Evolutionary conservation across 2,329 filamentous ascomycete species (phyloP).

Genomic region (Pseudopyricularia cyperi): DNA sequence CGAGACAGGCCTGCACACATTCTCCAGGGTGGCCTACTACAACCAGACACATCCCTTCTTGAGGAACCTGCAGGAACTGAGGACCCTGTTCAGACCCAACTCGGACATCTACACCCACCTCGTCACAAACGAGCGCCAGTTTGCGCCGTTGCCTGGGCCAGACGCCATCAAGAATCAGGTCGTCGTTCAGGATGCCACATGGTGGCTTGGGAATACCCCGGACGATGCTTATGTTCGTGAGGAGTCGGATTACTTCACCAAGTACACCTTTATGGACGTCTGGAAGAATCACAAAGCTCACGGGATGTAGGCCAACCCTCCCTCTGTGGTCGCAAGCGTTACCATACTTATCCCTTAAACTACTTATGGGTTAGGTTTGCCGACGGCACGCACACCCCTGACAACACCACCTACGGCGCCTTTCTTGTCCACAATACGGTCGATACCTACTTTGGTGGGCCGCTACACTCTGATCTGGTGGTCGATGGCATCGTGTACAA

Average conservation of each 20-base stretch:
- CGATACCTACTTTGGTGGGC: constrained; percentile 50
- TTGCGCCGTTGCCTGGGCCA: constrained; percentile 35
- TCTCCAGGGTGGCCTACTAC: constrained; percentile 45
- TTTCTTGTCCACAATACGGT: constrained; percentile 54
- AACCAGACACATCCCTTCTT: constrained; percentile 42
- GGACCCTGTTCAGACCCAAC: constrained; percentile 48
- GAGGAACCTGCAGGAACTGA: constrained; percentile 45
- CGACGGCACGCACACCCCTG: constrained; percentile 26
- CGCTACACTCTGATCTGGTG: constrained; percentile 47
- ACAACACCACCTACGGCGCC: constrained; percentile 33
- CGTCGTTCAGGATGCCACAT: constrained; percentile 51
- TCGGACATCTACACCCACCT: constrained; percentile 49
- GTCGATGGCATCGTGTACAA: constrained; percentile 56
- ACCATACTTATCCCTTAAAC: neutral
- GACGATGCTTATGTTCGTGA: constrained; percentile 41
- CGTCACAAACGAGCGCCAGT: constrained; percentile 40
- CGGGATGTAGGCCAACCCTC: constrained; percentile 17
- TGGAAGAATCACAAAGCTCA: constrained; percentile 47
- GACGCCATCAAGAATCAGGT: constrained; percentile 15
- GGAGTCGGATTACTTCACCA: constrained; percentile 50
- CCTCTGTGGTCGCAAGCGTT: neutral
- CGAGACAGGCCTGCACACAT: constrained; percentile 13
- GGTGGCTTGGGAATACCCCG: constrained; percentile 41
- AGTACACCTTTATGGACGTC: constrained; percentile 35
- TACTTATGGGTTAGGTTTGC: constrained; percentile 10